Percentiles rank a stretch among this genome's conserved stretches.
Evolutionary conservation across 106 monocot genomes (phyloP).

Genomic region (Dioscorea alata): DNA sequence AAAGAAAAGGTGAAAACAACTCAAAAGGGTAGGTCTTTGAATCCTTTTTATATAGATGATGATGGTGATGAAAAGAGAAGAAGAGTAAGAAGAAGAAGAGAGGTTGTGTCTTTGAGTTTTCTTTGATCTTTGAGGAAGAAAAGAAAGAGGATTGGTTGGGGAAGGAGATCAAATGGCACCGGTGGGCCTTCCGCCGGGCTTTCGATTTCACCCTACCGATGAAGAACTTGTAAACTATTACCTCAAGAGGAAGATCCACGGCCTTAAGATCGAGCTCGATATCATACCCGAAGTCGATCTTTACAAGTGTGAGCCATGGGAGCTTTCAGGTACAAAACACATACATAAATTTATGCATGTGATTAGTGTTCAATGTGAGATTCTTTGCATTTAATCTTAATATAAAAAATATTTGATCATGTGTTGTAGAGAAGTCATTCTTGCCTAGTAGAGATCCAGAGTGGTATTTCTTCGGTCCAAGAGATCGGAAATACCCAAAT

Average conservation of each 20-base stretch:
- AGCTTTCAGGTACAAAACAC: conserved; percentile 17
- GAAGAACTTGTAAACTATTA: conserved; percentile 12
- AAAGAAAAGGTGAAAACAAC: conserved; percentile 8
- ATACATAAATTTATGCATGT: neutral
- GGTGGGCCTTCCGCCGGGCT: conserved; percentile 39
- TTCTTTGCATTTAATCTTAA: neutral
- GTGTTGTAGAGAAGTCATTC: conserved; percentile 28
- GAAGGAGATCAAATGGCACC: conserved; percentile 21
- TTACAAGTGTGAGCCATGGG: conserved; percentile 34
- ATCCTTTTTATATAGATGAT: conserved; percentile 17
- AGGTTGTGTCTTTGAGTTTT: neutral
- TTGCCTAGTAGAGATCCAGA: conserved; percentile 40
- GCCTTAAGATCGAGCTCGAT: conserved; percentile 37
- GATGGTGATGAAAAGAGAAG: conserved; percentile 11
- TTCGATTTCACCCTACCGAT: conserved; percentile 27
- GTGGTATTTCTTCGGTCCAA: conserved; percentile 38
- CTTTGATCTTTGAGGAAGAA: neutral
- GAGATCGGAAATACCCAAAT: conserved; percentile 34
- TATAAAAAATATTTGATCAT: neutral
- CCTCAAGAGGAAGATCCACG: conserved; percentile 44
- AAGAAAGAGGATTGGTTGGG: neutral
- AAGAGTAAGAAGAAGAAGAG: neutral
- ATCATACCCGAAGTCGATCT: conserved; percentile 29
- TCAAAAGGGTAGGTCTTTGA: conserved; percentile 2
- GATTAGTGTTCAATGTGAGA: neutral